Evolutionary conservation across 2,329 filamentous ascomycete species (phyloP), one percentile per base, ranked within the genome.

Genomic region (Metarhizium rileyi): DNA sequence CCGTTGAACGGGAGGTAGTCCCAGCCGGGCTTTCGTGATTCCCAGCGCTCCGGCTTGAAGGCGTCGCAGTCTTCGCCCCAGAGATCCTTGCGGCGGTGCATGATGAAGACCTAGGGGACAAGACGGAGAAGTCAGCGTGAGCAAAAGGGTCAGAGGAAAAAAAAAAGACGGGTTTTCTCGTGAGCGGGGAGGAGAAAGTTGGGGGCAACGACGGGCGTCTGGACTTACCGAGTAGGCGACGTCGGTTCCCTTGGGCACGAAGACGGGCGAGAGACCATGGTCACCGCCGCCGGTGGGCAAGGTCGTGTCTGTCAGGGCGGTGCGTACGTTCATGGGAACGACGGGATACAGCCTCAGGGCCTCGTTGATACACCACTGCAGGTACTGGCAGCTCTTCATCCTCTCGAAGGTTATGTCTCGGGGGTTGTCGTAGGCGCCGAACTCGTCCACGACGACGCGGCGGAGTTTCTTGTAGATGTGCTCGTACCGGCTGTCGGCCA

Each of bases 201-300:
- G 1, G 6, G 35, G 18, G 9, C 20, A 16, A 12, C n/a, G 16
- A 27, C 30, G 23, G 4, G 23, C 10, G 22, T 3, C 16, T 18
- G 18, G 5, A 44, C 55, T 35, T 52, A 58, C 56, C 38, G 54
- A 53, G 57, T 72, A 75, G 5, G 57, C 62, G 30, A 76, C 66
- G 3, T 66, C 59, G 9, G 70, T 66, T 9, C 75, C 74, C 52
- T 73, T 73, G 12, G 59, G 61, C 3, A 80, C 66, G 53, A 74
- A 75, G 10, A 81, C 56, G 0, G 77, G 76, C 1, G 65, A 64
- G 20, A 58, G 62, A 36, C 73, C 70, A 44, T 77, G 67, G 1
- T 65, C 56, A 0, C 77, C 76, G 26, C 77, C 77, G 40, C 77
- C 77, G 0, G 63, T 57, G 2, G 77, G 77, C 0, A 81, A 65